Conservation (phyloP, 192 early-diverging fungal species). For the Rhizophagus sp. region DNA sequence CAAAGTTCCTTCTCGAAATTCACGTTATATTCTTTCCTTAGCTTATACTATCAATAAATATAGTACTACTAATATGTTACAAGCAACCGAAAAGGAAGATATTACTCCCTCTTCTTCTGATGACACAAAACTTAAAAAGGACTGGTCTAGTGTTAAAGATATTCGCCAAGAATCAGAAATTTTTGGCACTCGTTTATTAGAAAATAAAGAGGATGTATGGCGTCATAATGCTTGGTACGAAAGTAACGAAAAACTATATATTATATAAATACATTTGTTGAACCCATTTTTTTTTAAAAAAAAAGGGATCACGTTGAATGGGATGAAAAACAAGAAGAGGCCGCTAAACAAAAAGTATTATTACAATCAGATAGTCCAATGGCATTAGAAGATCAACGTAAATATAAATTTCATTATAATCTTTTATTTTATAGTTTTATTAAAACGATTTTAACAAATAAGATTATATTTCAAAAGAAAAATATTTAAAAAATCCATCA, state of each 20-base stretch:
- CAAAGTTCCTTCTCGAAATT: neutral
- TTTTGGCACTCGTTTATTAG: constrained; percentile 81
- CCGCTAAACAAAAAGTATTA: constrained; percentile 75
- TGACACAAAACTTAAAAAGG: constrained; percentile 4
- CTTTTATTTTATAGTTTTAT: neutral
- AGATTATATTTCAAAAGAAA: constrained; percentile 25
- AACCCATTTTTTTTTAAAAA: neutral
- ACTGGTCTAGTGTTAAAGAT: constrained; percentile 16
- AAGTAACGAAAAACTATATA: neutral
- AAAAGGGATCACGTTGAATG: constrained; percentile 93
- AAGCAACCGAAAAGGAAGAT: neutral
- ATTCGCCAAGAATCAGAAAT: neutral
- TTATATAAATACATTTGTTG: neutral
- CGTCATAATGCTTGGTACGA: constrained; percentile 91
- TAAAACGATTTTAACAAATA: too few species aligned
- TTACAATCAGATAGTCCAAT: constrained; percentile 74
- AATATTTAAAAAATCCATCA: constrained; percentile 51
- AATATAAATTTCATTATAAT: neutral
- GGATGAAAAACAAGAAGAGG: constrained; percentile 77
- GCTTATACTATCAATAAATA: neutral
- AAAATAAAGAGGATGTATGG: constrained; percentile 76
- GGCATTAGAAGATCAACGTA: constrained; percentile 58
- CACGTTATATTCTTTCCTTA: neutral
- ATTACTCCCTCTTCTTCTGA: neutral
- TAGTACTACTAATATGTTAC: neutral